Base-by-base conservation (phyloP, 108 stramenopile species). In the Skeletonema marinoi region DNA sequence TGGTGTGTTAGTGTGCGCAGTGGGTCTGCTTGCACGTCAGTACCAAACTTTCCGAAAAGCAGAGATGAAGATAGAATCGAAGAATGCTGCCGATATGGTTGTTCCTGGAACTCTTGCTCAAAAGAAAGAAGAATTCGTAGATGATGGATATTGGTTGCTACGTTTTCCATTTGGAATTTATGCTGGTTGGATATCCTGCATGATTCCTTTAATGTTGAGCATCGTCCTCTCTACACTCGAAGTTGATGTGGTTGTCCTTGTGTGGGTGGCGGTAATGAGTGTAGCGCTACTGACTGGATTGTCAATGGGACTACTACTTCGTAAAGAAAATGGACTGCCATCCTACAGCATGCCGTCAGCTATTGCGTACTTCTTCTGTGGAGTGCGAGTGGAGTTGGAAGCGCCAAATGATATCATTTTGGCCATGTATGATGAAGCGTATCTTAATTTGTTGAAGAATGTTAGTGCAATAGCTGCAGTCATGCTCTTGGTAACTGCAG, bases 81-180 rank as follows among this genome's bases (percentile, higher is more conserved):
- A 11, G 14, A 46, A 46, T 46, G 5, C 44, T n/a, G 3, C 14
- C 16, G 44, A 46, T 5, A 46, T 46, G 44, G 16, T 46, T 2
- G 16, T 46, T 46, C 44, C 44, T 4, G 44, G 44, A n/a, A n/a
- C 11, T 16, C 16, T 0, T 46, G 16, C 5, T 44, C 14, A 44
- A n/a, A 46, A 46, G 16, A n/a, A 46, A 5, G 16, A n/a, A 5
- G 44, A n/a, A 16, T 10, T 42, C 69, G 42, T 66, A 13, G 30
- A 75, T 73, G 56, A 70, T 31, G 48, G 73, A 33, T 83, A 80
- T 31, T 80, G 51, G 73, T 50, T 83, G 4, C 50, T 83, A 44
- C 60, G 78, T 14, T 79, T 83, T 60, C 73, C 82, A 29, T 83
- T 83, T 35, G 78, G 73, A 0, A 32, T 80, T 11, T 74, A 79